Evolutionary conservation across 805 yeast genomes (phyloP), one percentile per base, ranked within the genome.

Genomic region (Kluyveromyces starmeri): DNA sequence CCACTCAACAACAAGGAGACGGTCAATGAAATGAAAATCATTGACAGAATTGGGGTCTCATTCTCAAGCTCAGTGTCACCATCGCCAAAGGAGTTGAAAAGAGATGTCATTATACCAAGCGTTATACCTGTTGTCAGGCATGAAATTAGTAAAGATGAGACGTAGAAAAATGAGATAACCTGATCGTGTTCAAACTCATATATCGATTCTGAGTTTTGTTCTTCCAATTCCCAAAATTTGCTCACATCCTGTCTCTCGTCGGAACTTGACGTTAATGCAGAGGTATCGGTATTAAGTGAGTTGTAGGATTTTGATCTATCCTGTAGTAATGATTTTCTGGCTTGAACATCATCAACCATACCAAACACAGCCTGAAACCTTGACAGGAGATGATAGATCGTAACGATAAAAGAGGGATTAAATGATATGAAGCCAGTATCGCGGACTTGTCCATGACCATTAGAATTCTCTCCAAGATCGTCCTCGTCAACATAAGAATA

Each of bases 141-240:
- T 4, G 59, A 50, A 3, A 47, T 34, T 3, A 48, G 26, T 21
- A 55, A 27, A 2, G 53, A 34, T 1, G 55, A 42, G 14, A 54
- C 24, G 35, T 52, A 55, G 41, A 55, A 37, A 16, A 54, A 45
- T 2, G 59, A 44, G 14, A 53, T 27, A 15, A 55, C 55, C 35
- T 53, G 51, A 37, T 55, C 61, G 40, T 55, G 61, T 27, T 42
- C 46, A 24, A 33, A 44, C 35, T 53, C 61, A 36, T 51, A 53
- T 13, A 48, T 34, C 3, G 53, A 42, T 13, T 47, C 53, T 7
- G 52, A 39, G 10, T 47, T 52, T 16, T 41, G 45, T 13, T 50
- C 49, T 30, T 43, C 42, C 13, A 37, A 37, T 16, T 38, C 38
- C 7, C 46, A 17, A 19, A 49, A 36, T 20, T 41, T 44, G 19